Evolutionary conservation across 2,329 filamentous ascomycete genomes (phyloP).

Genomic region (Aspergillus ruber): DNA sequence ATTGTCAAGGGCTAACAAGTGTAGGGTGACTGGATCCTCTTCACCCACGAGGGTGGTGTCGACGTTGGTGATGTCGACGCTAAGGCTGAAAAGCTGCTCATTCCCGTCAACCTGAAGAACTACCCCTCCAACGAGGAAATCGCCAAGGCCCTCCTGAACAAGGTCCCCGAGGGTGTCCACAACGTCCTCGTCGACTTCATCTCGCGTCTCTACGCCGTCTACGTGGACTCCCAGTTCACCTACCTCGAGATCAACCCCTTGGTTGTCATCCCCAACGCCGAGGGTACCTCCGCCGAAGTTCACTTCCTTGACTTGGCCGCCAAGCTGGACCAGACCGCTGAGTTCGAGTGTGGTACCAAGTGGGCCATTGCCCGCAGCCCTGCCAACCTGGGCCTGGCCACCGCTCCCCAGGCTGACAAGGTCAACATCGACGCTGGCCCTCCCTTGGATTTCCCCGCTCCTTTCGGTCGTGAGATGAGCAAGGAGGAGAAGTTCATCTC

Average conservation of each 20-base stretch:
- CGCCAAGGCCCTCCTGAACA: conserved; percentile 74
- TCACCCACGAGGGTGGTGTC: conserved; percentile 99
- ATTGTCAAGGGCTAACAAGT: neutral
- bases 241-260: conserved; percentile 99
- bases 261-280: conserved; percentile 91
- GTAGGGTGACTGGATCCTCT: conserved; percentile 98
- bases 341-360: conserved; percentile 98
- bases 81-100: conserved; percentile 97
- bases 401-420: conserved; percentile 60
- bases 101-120: conserved; percentile 88
- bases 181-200: conserved; percentile 99
- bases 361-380: conserved; percentile 95
- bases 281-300: conserved; percentile 85
- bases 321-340: conserved; percentile 97
- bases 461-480: conserved; percentile 95
- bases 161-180: conserved; percentile 92
- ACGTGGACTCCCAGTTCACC: conserved; percentile 99
- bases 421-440: conserved; percentile 93
- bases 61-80: conserved; percentile 98
- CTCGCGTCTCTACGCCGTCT: conserved; percentile 94
- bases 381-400: conserved; percentile 75
- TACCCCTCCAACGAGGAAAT: conserved; percentile 97
- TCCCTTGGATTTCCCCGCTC: conserved; percentile 97
- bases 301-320: conserved; percentile 98
- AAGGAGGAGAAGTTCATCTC: conserved; percentile 99